A percentile compares a stretch with the other conserved stretches of the same genome.
Evolutionary conservation across 192 early-diverging fungal species (phyloP).

Genomic region (Mortierella antarctica): DNA sequence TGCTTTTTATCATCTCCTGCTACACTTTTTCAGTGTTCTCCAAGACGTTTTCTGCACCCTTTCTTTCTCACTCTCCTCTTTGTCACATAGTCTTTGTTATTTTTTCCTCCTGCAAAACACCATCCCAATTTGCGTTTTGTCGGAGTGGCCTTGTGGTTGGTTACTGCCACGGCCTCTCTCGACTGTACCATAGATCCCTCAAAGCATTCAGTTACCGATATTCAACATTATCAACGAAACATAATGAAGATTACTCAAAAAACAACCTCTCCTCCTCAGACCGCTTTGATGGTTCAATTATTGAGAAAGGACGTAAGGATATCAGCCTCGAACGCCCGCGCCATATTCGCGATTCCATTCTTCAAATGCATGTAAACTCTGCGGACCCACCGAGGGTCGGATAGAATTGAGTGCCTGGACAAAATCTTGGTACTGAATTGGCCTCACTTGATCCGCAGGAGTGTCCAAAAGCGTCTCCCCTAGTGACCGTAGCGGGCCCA

Average conservation of each 20-base stretch:
- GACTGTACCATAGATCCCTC: conserved; percentile 42
- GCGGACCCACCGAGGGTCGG: conserved; percentile 79
- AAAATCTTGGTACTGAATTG: conserved; percentile 79
- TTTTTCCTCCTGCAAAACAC: conserved; percentile 22
- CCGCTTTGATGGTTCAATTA: not conserved
- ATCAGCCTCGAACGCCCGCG: conserved; percentile 32
- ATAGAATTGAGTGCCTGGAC: conserved; percentile 74
- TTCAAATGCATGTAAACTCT: conserved; percentile 76
- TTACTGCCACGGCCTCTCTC: conserved; percentile 41
- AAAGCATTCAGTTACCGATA: conserved; percentile 52
- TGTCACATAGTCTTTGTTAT: conserved; percentile 49
- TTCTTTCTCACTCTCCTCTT: conserved; percentile 1
- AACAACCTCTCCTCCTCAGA: not conserved
- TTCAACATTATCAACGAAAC: conserved; percentile 54
- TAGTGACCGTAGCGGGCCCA: conserved; percentile 80
- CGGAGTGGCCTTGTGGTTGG: conserved; percentile 34
- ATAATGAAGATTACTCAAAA: conserved; percentile 47
- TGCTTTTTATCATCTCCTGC: conserved; percentile 2
- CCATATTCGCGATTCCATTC: conserved; percentile 83
- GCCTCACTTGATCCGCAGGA: conserved; percentile 68
- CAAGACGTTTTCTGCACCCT: conserved; percentile 6
- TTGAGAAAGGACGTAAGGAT: not conserved
- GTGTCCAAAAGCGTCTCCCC: conserved; percentile 60
- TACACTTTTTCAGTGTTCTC: conserved; percentile 11
- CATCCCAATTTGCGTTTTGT: conserved; percentile 14